Evolutionary conservation across 176 grass and related monocot genomes (phyloP).

Genomic region (Triticum turgidum): DNA sequence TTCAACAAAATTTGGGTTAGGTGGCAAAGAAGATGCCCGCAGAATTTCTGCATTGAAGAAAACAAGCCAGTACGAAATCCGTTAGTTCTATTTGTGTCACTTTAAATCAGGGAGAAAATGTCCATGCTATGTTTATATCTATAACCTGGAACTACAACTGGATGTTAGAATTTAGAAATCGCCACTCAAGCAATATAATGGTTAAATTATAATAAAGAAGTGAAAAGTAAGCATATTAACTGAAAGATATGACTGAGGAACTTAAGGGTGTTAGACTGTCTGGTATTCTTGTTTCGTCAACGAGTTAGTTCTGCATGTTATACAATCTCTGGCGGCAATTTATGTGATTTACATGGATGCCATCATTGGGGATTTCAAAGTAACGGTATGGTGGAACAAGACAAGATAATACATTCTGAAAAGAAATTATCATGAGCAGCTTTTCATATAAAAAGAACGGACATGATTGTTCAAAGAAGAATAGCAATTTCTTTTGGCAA

Average conservation of each 20-base stretch:
- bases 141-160: neutral
- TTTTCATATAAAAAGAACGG: conserved; percentile 1
- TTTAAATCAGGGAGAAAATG: conserved; percentile 20
- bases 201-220: conserved; percentile 13
- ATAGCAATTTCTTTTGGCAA: neutral
- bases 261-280: neutral
- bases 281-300: neutral
- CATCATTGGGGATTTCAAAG: neutral
- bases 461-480: conserved; percentile 18
- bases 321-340: neutral
- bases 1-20: conserved; percentile 77
- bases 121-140: neutral
- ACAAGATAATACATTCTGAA: neutral
- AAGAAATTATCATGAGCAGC: neutral
- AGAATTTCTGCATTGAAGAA: conserved; percentile 84
- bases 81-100: conserved; percentile 13
- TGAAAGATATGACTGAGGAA: conserved; percentile 2
- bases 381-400: neutral
- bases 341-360: neutral
- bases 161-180: conserved; percentile 6
- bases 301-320: neutral
- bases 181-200: neutral
- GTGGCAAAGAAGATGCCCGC: conserved; percentile 71
- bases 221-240: neutral
- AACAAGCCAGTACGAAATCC: conserved; percentile 12